These are phyloP conservation scores for Pyrus communis DNA, from an alignment of 306 rosid genomes.

Conservation along the genomic window DNA sequence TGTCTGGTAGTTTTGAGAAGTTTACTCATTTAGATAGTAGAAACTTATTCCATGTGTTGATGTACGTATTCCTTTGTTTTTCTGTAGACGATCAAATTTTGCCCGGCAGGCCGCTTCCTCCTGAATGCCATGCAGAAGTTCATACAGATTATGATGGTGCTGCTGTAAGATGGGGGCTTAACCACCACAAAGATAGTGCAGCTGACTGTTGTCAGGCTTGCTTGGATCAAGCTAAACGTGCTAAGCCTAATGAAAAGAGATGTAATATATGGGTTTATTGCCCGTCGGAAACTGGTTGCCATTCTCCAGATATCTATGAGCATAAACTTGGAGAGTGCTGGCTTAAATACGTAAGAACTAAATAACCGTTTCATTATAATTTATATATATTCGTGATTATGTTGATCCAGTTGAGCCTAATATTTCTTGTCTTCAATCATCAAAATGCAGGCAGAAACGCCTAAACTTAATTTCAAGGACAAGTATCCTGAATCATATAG, in stretches of 20 bases:
- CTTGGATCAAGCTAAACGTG: slow-evolving; percentile 66
- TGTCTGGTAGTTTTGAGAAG: slow-evolving; percentile 12
- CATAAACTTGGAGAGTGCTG: slow-evolving; percentile 88
- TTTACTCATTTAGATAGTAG: background rate
- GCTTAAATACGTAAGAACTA: slow-evolving; percentile 75
- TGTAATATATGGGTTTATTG: slow-evolving; percentile 97
- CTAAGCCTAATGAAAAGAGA: slow-evolving; percentile 61
- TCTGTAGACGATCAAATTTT: slow-evolving; percentile 62
- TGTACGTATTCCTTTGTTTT: slow-evolving; percentile 11
- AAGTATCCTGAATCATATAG: slow-evolving; percentile 67
- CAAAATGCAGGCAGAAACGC: slow-evolving; percentile 63
- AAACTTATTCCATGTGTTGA: slow-evolving; percentile 13
- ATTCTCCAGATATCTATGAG: slow-evolving; percentile 82
- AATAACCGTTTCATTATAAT: background rate
- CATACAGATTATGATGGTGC: slow-evolving; percentile 84
- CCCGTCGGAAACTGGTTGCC: slow-evolving; percentile 75
- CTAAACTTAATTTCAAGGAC: slow-evolving; percentile 61
- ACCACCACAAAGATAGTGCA: slow-evolving; percentile 87
- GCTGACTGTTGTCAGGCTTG: slow-evolving; percentile 98
- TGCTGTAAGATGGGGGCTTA: slow-evolving; percentile 97
- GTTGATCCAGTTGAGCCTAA: slow-evolving; percentile 9
- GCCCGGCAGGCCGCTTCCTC: slow-evolving; percentile 71
- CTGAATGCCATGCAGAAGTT: slow-evolving; percentile 61
- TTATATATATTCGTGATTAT: background rate
- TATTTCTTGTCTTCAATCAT: background rate